Conservation (phyloP, 2,329 filamentous ascomycete genomes). For the Harringtonia lauricola region DNA sequence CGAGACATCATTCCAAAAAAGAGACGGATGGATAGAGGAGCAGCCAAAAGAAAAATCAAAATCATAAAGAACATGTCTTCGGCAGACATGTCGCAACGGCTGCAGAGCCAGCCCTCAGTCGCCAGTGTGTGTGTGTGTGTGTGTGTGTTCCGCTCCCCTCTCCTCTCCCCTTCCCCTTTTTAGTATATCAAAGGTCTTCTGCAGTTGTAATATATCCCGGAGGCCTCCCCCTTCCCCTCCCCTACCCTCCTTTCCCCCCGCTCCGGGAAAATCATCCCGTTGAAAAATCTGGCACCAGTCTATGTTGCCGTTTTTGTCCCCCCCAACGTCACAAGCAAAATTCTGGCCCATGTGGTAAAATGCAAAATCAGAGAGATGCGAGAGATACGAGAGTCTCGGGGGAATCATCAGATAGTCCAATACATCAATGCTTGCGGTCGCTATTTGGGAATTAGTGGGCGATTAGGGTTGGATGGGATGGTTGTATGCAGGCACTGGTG, state of each 20-base stretch:
- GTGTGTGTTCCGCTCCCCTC: no score
- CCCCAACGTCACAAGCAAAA: background rate
- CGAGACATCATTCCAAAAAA: no score
- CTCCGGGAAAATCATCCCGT: no score
- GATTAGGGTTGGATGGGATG: no score
- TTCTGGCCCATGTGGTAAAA: conserved; percentile 1
- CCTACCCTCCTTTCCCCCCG: background rate
- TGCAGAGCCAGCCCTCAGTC: conserved; percentile 1
- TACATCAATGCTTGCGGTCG: background rate
- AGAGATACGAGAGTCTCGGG: background rate
- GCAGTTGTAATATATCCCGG: background rate
- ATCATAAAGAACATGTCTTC: background rate
- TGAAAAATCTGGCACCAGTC: background rate
- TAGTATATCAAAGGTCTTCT: background rate
- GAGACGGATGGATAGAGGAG: background rate
- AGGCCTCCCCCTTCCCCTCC: background rate
- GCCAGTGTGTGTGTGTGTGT: background rate
- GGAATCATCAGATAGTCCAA: background rate
- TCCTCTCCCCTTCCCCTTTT: no score
- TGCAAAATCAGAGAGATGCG: background rate
- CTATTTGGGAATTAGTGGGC: background rate
- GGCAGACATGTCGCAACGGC: background rate
- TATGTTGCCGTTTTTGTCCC: conserved; percentile 1
- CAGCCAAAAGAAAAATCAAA: background rate
- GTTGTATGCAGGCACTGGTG: no score